Conservation (phyloP, 2,329 filamentous ascomycete genomes). For the Neopestalotiopsis sp. region DNA sequence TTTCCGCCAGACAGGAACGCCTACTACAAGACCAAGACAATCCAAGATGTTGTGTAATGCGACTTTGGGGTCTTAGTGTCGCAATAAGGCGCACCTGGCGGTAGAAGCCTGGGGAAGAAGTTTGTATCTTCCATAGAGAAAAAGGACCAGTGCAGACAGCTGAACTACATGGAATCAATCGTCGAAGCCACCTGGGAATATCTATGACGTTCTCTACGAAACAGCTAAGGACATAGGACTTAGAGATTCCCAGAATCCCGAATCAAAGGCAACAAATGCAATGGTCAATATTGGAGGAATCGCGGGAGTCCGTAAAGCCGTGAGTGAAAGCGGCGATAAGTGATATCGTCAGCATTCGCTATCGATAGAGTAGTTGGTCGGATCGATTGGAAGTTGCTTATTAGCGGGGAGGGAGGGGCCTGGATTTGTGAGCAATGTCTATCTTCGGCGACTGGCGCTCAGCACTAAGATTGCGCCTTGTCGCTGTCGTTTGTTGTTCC, state of each 20-base stretch:
- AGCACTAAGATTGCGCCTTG: conserved; percentile 13
- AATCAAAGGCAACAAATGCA: neutral
- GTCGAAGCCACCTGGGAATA: neutral
- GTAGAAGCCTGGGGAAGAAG: neutral
- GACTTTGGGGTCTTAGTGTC: neutral
- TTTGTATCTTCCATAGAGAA: neutral
- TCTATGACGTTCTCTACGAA: neutral
- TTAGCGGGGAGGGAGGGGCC: neutral
- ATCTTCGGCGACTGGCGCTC: conserved; percentile 20
- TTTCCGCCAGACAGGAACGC: neutral
- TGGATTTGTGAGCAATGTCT: conserved; percentile 24
- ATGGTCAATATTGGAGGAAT: neutral
- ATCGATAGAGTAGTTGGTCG: conserved; percentile 19
- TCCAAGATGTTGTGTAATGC: neutral
- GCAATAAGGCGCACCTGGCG: neutral
- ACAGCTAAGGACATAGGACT: neutral
- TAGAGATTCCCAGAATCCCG: neutral
- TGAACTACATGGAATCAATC: neutral
- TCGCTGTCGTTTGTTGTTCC: neutral
- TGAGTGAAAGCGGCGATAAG: conserved; percentile 8
- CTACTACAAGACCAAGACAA: neutral
- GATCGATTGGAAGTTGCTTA: neutral
- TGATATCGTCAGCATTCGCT: conserved; percentile 18
- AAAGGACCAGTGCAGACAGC: neutral
- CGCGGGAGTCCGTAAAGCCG: neutral